Base-by-base conservation (phyloP, 305 asterid genomes). In the Solanum hybrid region DNA sequence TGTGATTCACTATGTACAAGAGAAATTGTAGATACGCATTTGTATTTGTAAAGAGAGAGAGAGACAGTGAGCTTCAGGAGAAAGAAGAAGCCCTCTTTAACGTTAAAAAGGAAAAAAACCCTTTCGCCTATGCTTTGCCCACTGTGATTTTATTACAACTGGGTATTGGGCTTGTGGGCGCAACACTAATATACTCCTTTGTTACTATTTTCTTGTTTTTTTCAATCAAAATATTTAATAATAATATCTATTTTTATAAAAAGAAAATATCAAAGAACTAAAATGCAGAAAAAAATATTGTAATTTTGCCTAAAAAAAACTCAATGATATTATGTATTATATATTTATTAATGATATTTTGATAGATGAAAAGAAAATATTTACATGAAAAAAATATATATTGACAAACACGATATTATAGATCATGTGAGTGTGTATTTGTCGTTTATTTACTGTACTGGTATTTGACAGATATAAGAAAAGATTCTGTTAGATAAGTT, bases 381-480 rank as follows among this genome's bases (percentile, higher is more conserved):
- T 71, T 6, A 11, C 17, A 10, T 2, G 2, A 69, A 10, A 10
- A 10, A 66, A 4, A n/a, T 11, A 20, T 22, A 64, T 7, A 8
- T 64, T n/a, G 27, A 69, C 4, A 69, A 0, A 69, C 1, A 24
- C 0, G 13, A 4, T 10, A 10, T 1, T 71, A 5, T 1, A 2
- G 3, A 26, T 26, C 12, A 26, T 11, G 20, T 71, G 20, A 71
- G 7, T 24, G 3, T 11, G 17, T 5, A 71, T 10, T 69, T 69
- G 6, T 69, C 13, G 31, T 24, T 69, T 10, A 5, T 8, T 66
- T n/a, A n/a, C 3, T n/a, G 1, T n/a, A 24, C 2, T 69, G 8
- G 0, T n/a, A 10, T 10, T 10, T 69, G 31, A n/a, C 16, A n/a
- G 7, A n/a, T n/a, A n/a, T n/a, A 22, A 66, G 7, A 66, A 66